Percentiles rank a stretch among this genome's conserved stretches.
phyloP scores from a whole-genome alignment of 2,329 filamentous ascomycete species.

The Dothidotthia symphoricarpi region DNA sequence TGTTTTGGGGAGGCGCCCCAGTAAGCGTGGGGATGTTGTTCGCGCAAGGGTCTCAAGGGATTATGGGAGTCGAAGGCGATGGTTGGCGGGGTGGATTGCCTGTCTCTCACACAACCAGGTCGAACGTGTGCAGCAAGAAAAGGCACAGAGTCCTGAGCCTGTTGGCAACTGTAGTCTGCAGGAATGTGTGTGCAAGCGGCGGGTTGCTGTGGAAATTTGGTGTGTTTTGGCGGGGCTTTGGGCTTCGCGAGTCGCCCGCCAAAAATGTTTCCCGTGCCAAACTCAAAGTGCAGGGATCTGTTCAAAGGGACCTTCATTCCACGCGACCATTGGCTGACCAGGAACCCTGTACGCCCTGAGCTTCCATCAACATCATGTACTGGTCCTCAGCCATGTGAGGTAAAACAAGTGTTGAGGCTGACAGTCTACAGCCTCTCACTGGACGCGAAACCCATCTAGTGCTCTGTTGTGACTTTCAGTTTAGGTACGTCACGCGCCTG shows the following conservation, averaged over 20 bases:
- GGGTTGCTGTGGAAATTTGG: constrained; percentile 18
- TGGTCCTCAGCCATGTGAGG: too few relatives aligned
- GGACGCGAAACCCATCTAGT: too few relatives aligned
- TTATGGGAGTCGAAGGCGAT: neutral
- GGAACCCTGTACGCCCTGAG: too few relatives aligned
- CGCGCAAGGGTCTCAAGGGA: constrained; percentile 9
- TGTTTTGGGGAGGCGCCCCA: constrained; percentile 22
- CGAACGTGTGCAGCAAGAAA: neutral
- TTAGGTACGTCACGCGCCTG: too few relatives aligned
- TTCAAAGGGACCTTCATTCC: constrained; percentile 2
- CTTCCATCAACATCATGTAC: too few relatives aligned
- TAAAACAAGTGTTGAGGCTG: too few relatives aligned
- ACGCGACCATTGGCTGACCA: constrained; percentile 7
- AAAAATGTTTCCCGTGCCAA: constrained; percentile 9
- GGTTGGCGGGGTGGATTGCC: neutral
- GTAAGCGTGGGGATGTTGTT: constrained; percentile 10
- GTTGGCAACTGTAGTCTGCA: constrained; percentile 2
- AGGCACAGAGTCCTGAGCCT: constrained; percentile 1
- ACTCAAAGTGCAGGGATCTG: constrained; percentile 9
- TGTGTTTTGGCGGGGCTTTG: constrained; percentile 18
- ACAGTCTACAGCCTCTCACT: too few relatives aligned
- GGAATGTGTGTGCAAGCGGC: constrained; percentile 1
- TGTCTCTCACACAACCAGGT: too few relatives aligned
- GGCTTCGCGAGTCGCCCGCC: constrained; percentile 8
- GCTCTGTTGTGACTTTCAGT: too few relatives aligned